These are phyloP conservation scores for Pichia sp. DNA, from an alignment of 1,139 yeast genomes.

Conservation along the genomic window DNA sequence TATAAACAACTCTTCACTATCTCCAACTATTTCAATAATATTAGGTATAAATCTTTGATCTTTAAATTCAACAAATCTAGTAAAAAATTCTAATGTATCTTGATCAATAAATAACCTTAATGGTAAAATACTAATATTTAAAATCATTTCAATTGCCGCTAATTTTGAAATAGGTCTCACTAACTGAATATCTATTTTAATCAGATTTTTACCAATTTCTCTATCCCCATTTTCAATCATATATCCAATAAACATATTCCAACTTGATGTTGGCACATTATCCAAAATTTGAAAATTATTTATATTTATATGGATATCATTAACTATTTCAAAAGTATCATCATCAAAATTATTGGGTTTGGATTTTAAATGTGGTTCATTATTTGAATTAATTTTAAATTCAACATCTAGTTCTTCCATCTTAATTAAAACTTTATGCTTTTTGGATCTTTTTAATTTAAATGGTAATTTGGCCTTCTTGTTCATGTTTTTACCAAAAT, in stretches of 20 bases:
- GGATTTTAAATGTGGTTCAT: constrained; percentile 33
- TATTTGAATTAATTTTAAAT: constrained; percentile 40
- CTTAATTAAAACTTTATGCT: constrained; percentile 56
- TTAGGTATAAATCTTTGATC: constrained; percentile 58
- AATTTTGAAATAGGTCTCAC: constrained; percentile 60
- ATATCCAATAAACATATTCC: constrained; percentile 79
- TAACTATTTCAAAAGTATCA: constrained; percentile 42
- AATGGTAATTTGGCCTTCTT: constrained; percentile 30
- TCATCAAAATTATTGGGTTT: constrained; percentile 21
- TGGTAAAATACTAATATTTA: constrained; percentile 58
- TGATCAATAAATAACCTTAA: constrained; percentile 83
- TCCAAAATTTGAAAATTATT: constrained; percentile 62
- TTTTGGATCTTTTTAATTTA: constrained; percentile 56
- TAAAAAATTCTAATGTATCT: constrained; percentile 79
- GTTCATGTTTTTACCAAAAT: constrained; percentile 25
- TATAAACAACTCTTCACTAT: constrained; percentile 53
- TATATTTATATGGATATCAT: constrained; percentile 38
- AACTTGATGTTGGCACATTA: constrained; percentile 79
- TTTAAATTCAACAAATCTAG: constrained; percentile 73
- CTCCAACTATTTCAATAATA: constrained; percentile 42
- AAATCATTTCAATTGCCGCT: constrained; percentile 63
- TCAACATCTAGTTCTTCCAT: constrained; percentile 46
- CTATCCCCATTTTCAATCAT: constrained; percentile 64
- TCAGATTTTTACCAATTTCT: constrained; percentile 64
- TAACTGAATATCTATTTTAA: constrained; percentile 47